Percentiles rank a stretch among this genome's conserved stretches.
These are phyloP conservation scores for Neonectria ditissima DNA, from an alignment of 2,329 filamentous ascomycete genomes.

Conservation along the genomic window DNA sequence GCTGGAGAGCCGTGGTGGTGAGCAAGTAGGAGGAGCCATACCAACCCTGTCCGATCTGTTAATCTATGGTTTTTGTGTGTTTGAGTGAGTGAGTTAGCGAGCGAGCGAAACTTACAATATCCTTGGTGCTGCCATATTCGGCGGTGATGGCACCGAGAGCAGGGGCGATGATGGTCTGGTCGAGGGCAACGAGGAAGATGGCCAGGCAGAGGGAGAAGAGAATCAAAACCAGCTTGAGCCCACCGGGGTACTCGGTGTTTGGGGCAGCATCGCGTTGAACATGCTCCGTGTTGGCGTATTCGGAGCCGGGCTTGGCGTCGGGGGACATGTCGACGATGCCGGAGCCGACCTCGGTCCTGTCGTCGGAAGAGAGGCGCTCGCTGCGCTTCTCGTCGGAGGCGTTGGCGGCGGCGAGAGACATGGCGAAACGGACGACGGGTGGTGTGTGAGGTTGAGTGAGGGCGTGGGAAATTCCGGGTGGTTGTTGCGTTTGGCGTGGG, in stretches of 20 bases:
- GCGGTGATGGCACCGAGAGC: constrained; percentile 64
- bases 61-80: constrained; percentile 9
- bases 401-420: constrained; percentile 34
- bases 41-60: constrained; percentile 54
- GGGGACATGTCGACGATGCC: constrained; percentile 34
- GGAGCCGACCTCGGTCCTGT: constrained; percentile 49
- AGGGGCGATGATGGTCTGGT: constrained; percentile 65
- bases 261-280: constrained; percentile 20
- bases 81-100: background rate
- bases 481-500: no score
- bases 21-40: constrained; percentile 64
- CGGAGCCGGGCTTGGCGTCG: constrained; percentile 17
- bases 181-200: constrained; percentile 63
- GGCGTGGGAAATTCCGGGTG: background rate
- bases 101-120: constrained; percentile 53
- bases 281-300: constrained; percentile 29
- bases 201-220: constrained; percentile 58
- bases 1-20: constrained; percentile 62
- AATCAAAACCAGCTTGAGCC: constrained; percentile 55
- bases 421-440: constrained; percentile 24
- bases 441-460: background rate
- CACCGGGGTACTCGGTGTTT: constrained; percentile 52
- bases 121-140: constrained; percentile 57
- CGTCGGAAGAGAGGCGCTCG: constrained; percentile 44
- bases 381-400: constrained; percentile 38